Conservation (phyloP, 2,329 filamentous ascomycete species). For the Metarhizium sp. region DNA sequence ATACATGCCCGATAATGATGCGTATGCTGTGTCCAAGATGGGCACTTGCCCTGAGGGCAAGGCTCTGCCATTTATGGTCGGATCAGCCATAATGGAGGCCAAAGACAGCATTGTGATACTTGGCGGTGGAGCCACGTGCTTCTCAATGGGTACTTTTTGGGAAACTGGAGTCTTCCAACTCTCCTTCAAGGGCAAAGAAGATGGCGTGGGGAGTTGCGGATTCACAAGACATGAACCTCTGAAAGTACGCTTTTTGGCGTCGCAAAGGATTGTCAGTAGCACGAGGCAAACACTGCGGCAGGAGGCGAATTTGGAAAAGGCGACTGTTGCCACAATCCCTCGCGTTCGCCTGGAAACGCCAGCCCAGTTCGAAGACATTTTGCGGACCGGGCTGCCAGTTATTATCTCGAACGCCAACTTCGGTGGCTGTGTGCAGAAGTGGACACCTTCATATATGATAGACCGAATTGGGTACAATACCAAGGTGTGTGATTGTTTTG, state of each 20-base stretch:
- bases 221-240: neutral
- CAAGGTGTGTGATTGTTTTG: conserved; percentile 34
- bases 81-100: conserved; percentile 47
- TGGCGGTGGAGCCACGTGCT: conserved; percentile 80
- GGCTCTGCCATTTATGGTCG: conserved; percentile 56
- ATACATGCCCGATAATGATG: conserved; percentile 25
- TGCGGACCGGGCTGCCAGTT: conserved; percentile 43
- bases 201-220: neutral
- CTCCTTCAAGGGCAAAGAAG: neutral
- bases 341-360: conserved; percentile 41
- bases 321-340: conserved; percentile 30
- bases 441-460: conserved; percentile 61
- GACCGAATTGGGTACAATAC: conserved; percentile 50
- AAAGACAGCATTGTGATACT: conserved; percentile 49
- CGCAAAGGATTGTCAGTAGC: conserved; percentile 14
- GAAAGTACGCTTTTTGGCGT: conserved; percentile 16
- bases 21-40: conserved; percentile 5
- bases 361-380: conserved; percentile 49
- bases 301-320: conserved; percentile 4
- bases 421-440: conserved; percentile 56
- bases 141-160: conserved; percentile 85
- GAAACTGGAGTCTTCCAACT: conserved; percentile 51
- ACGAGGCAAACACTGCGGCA: conserved; percentile 1
- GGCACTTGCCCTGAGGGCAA: conserved; percentile 1
- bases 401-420: conserved; percentile 58